Percentiles rank a stretch among this genome's conserved stretches.
These are phyloP conservation scores for Rossbeevera mucosa DNA, from an alignment of 768 basidiomycete species.

Conservation along the genomic window DNA sequence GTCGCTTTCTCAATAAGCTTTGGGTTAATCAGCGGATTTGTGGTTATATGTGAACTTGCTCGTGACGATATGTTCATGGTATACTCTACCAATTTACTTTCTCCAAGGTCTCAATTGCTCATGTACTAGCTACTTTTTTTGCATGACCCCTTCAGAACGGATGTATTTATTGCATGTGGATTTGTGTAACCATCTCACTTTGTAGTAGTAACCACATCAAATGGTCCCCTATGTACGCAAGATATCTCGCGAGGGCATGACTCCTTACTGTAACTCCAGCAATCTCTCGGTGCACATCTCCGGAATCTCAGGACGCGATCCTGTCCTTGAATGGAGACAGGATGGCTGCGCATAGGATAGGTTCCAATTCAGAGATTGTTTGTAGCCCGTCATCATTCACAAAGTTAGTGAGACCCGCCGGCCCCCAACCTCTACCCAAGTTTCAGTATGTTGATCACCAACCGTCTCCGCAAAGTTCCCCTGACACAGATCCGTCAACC, in stretches of 20 bases:
- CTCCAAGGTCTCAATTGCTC: background rate
- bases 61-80: background rate
- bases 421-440: too few species aligned
- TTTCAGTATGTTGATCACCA: background rate
- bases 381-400: background rate
- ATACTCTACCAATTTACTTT: background rate
- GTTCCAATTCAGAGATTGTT: background rate
- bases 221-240: background rate
- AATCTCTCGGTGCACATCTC: background rate
- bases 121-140: background rate
- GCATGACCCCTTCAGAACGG: background rate
- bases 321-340: slow-evolving; percentile 3
- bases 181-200: background rate
- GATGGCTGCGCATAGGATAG: background rate
- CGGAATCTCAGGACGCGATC: background rate
- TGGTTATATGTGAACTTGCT: background rate
- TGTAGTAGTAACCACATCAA: too few species aligned
- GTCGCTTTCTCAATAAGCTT: background rate
- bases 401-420: background rate
- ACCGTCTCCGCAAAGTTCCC: slow-evolving; percentile 6
- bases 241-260: background rate
- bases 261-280: background rate
- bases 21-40: background rate
- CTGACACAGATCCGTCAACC: slow-evolving; percentile 19
- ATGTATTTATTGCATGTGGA: background rate